Evolutionary conservation across 2,329 filamentous ascomycete genomes (phyloP).

Genomic region (Verticillium nonalfalfae): DNA sequence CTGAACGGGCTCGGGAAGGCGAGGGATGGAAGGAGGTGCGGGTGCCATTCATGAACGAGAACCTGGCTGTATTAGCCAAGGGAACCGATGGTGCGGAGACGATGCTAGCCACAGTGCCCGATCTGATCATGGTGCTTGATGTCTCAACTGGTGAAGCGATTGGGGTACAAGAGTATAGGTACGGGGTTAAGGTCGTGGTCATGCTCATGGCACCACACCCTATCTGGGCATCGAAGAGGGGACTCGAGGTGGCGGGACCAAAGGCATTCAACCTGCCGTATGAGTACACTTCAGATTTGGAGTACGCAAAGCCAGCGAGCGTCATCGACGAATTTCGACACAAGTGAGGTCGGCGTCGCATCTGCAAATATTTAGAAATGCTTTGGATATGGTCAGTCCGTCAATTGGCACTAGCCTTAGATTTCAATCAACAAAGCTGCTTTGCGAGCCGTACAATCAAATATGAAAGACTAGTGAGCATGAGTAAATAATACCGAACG

Average conservation of each 20-base stretch:
- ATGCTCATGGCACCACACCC: conserved; percentile 8
- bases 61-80: conserved; percentile 10
- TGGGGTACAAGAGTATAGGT: conserved; percentile 28
- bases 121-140: conserved; percentile 32
- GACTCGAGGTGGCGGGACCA: conserved; percentile 15
- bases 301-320: conserved; percentile 9
- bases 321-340: conserved; percentile 10
- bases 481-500: no score
- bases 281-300: conserved; percentile 7
- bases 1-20: conserved; percentile 22
- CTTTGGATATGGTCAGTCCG: no score
- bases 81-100: conserved; percentile 14
- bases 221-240: conserved; percentile 10
- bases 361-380: no score
- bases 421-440: no score
- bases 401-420: no score
- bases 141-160: conserved; percentile 26
- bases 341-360: neutral
- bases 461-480: no score
- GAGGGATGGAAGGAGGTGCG: conserved; percentile 14
- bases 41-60: conserved; percentile 14
- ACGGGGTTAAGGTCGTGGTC: conserved; percentile 17
- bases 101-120: conserved; percentile 30
- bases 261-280: conserved; percentile 10
- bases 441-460: no score